Evolutionary conservation across 2,329 filamentous ascomycete genomes (phyloP), one percentile per base, ranked within the genome.

Genomic region (Scolecobasidium constrictum): DNA sequence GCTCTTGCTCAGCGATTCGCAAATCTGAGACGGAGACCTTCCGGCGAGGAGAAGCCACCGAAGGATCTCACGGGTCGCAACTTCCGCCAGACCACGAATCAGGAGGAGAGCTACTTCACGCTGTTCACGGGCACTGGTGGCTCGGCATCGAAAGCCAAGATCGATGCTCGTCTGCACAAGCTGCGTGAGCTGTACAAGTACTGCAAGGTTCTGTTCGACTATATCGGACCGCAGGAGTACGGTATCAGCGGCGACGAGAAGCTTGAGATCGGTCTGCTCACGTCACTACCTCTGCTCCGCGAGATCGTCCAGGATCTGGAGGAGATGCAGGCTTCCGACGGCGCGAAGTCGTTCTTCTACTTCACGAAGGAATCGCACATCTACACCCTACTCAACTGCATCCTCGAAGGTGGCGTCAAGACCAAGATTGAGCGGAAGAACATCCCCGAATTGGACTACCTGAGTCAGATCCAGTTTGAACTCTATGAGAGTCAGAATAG

Each of bases 281-380:
- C 92, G 0, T 95, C 88, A 11, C 69, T 98, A 37, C 93, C 92
- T 2, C 71, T 98, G 13, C 76, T 98, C 36, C 93, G 93, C 60
- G 92, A 98, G 64, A 95, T 98, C 53, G 92, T 98, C 5, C 83
- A 88, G 56, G 90, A 98, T 55, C 73, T 98, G 2, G 93, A 98
- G 65, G 88, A 96, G 63, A 86, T 96, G 62, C 92, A 98, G 63
- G 90, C 92, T 3, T 93, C 86, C 0, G 82, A 90, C 42, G 85
- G 93, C 51, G 87, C 88, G 35, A 95, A 95, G 59, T 90, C 83
- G 2, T 96, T 96, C 69, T 86, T 96, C 64, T 98, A 98, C 67
- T 98, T 98, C 63, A 98, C 92, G 49, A 98, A 98, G 63, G 92
- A 98, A 64, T 94, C 86, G 1, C 92, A 98, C 60, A 95, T 98